Conservation (phyloP, 345 rosid species). For the Lenwebbia sp. region DNA sequence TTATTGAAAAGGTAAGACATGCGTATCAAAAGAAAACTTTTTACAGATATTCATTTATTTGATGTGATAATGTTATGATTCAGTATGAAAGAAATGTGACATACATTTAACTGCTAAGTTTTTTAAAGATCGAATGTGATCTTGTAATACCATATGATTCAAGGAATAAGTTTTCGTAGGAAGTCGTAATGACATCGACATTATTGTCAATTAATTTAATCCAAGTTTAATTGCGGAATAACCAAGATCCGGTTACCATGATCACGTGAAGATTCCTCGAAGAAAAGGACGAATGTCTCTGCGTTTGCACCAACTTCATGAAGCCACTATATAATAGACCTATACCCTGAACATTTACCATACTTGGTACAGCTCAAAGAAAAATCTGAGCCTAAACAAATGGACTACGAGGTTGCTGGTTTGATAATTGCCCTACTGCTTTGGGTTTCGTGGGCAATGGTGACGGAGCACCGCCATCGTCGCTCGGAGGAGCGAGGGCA, state of each 20-base stretch:
- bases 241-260: neutral
- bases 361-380: neutral
- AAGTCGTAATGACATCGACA: neutral
- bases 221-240: neutral
- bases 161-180: neutral
- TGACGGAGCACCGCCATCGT: slow-evolving; percentile 22
- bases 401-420: slow-evolving; percentile 24
- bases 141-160: neutral
- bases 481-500: slow-evolving; percentile 7
- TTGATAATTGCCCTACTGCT: slow-evolving; percentile 18
- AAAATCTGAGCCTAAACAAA: neutral
- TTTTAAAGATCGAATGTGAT: neutral
- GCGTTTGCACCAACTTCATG: neutral
- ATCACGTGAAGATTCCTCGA: neutral
- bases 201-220: neutral
- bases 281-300: neutral
- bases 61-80: no score
- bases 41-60: no score
- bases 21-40: no score
- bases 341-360: neutral
- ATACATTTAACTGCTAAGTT: neutral
- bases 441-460: slow-evolving; percentile 28
- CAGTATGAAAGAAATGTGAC: no score
- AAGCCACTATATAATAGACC: neutral
- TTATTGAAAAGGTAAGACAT: neutral